Percentiles rank a stretch among this genome's conserved stretches.
phyloP scores from a whole-genome alignment of 2,329 filamentous ascomycete species.

The Pseudogymnoascus sp. region DNA sequence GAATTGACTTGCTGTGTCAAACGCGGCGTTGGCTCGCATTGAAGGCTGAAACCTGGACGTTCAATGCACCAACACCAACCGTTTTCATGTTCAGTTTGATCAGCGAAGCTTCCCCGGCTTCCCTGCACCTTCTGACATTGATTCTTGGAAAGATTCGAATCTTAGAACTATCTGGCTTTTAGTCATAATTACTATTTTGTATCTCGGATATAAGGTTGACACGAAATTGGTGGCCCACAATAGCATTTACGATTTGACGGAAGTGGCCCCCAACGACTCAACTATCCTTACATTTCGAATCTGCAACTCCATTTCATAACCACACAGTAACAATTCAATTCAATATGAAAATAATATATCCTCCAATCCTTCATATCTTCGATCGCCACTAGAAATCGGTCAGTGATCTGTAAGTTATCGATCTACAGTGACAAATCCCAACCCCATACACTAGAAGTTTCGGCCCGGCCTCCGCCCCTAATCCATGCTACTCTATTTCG shows the following conservation, averaged over 20 bases:
- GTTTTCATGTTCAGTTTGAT: not conserved
- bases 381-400: not conserved
- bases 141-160: not conserved
- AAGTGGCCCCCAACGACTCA: not conserved
- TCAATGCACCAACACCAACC: not conserved
- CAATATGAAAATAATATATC: not conserved
- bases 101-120: not conserved
- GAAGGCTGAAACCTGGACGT: not conserved
- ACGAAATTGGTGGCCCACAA: not conserved
- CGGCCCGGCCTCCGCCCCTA: conserved; percentile 5
- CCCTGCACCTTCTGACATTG: not conserved
- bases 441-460: not conserved
- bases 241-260: not conserved
- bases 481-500: conserved; percentile 3
- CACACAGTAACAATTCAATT: not conserved
- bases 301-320: not conserved
- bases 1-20: not conserved
- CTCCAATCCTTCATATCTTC: not conserved
- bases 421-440: not conserved
- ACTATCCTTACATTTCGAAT: not conserved
- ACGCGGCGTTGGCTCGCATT: not conserved
- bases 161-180: not conserved
- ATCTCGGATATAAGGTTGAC: not conserved
- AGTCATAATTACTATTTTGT: not conserved
- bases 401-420: not conserved